Evolutionary conservation across 2,329 filamentous ascomycete genomes (phyloP).

Genomic region (Huntiella moniliformis): DNA sequence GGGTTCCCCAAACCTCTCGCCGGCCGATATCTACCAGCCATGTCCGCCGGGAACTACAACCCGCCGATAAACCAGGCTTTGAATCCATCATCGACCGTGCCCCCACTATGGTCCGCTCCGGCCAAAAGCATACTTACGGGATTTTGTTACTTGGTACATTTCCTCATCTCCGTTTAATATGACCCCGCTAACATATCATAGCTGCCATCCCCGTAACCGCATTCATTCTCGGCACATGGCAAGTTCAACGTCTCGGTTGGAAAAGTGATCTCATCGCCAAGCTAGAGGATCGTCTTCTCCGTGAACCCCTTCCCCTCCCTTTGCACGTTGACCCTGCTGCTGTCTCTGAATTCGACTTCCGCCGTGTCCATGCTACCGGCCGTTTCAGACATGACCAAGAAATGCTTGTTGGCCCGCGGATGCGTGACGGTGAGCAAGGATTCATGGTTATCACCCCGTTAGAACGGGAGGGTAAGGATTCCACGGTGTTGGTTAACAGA

Average conservation of each 20-base stretch:
- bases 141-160: constrained; percentile 53
- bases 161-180: neutral
- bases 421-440: constrained; percentile 76
- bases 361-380: constrained; percentile 60
- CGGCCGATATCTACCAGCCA: constrained; percentile 5
- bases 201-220: constrained; percentile 82
- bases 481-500: constrained; percentile 68
- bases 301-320: constrained; percentile 69
- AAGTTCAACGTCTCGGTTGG: constrained; percentile 81
- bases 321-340: constrained; percentile 64
- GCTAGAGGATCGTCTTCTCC: constrained; percentile 79
- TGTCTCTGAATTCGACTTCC: constrained; percentile 78
- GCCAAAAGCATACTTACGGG: constrained; percentile 57
- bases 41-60: constrained; percentile 20
- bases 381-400: constrained; percentile 71
- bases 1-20: constrained; percentile 9
- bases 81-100: constrained; percentile 70
- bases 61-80: constrained; percentile 61
- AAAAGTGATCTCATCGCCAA: constrained; percentile 83
- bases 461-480: constrained; percentile 42
- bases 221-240: constrained; percentile 83
- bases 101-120: constrained; percentile 56
- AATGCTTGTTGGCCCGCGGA: constrained; percentile 85
- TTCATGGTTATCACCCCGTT: constrained; percentile 85
- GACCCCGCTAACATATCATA: constrained; percentile 13